phyloP scores from a whole-genome alignment of 2,329 filamentous ascomycete genomes.

The Claviceps pazoutovae region DNA sequence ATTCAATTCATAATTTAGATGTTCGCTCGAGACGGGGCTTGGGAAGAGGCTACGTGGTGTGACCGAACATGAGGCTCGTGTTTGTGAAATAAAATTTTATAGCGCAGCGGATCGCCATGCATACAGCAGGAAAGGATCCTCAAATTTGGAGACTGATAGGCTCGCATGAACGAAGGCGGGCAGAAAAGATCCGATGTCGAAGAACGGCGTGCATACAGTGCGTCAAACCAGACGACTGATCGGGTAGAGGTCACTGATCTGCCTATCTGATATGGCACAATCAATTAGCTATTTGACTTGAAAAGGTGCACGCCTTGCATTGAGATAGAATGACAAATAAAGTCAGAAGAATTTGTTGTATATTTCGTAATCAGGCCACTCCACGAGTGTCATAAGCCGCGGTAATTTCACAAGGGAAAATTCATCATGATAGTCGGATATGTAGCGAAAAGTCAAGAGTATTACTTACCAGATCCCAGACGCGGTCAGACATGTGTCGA shows the following conservation, averaged over 20 bases:
- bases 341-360: constrained; percentile 1
- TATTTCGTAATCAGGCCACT: constrained; percentile 4
- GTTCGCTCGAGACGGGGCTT: too few relatives aligned
- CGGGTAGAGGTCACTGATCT: neutral
- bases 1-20: too few relatives aligned
- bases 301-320: neutral
- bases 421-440: constrained; percentile 1
- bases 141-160: neutral
- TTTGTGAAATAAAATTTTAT: neutral
- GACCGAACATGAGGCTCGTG: neutral
- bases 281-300: neutral
- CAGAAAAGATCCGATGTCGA: neutral
- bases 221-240: neutral
- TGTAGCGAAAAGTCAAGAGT: neutral
- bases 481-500: neutral
- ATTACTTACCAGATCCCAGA: neutral
- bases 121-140: neutral
- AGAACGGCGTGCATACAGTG: neutral
- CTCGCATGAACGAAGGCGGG: neutral
- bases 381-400: constrained; percentile 4
- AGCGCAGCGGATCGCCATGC: neutral
- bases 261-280: neutral
- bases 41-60: neutral
- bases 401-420: constrained; percentile 5
- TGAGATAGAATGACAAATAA: neutral